These are phyloP conservation scores for Annulohypoxylon truncatum DNA, from an alignment of 2,329 filamentous ascomycete genomes.

Conservation along the genomic window DNA sequence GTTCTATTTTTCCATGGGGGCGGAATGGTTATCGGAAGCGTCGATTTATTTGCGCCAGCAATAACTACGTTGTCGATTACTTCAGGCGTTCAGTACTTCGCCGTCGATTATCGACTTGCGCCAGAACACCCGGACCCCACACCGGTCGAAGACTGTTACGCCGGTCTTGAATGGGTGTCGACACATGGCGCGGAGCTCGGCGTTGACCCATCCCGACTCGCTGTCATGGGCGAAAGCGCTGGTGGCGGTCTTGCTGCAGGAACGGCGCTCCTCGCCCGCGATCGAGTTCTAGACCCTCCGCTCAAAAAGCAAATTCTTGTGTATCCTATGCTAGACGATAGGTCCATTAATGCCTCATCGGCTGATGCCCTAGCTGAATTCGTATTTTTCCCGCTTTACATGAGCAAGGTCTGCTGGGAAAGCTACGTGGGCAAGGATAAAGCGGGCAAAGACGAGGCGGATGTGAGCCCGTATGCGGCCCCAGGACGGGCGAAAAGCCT, in stretches of 20 bases:
- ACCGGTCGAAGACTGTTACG: slow-evolving; percentile 54
- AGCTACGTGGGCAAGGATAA: slow-evolving; percentile 38
- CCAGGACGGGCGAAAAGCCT: slow-evolving; percentile 43
- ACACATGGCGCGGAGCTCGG: slow-evolving; percentile 47
- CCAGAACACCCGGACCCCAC: slow-evolving; percentile 55
- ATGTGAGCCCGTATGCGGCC: slow-evolving; percentile 42
- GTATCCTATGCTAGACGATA: slow-evolving; percentile 52
- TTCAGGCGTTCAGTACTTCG: slow-evolving; percentile 52
- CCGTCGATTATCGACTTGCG: slow-evolving; percentile 56
- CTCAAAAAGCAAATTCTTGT: slow-evolving; percentile 50
- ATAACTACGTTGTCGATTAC: slow-evolving; percentile 45
- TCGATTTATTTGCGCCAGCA: slow-evolving; percentile 44
- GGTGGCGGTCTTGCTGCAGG: slow-evolving; percentile 65
- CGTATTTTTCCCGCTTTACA: slow-evolving; percentile 22
- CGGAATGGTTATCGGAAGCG: slow-evolving; percentile 52
- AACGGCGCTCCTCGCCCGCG: slow-evolving; percentile 58
- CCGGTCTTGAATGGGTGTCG: slow-evolving; percentile 46
- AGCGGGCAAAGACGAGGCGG: slow-evolving; percentile 32
- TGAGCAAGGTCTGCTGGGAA: slow-evolving; percentile 37
- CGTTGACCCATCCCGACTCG: slow-evolving; percentile 58
- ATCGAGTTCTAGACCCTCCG: slow-evolving; percentile 44
- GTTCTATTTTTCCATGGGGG: slow-evolving; percentile 56
- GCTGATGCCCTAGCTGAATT: slow-evolving; percentile 24
- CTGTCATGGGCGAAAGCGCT: slow-evolving; percentile 64
- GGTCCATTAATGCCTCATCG: slow-evolving; percentile 20